These are phyloP conservation scores for Camillea tinctor DNA, from an alignment of 2,329 filamentous ascomycete species.

Conservation along the genomic window DNA sequence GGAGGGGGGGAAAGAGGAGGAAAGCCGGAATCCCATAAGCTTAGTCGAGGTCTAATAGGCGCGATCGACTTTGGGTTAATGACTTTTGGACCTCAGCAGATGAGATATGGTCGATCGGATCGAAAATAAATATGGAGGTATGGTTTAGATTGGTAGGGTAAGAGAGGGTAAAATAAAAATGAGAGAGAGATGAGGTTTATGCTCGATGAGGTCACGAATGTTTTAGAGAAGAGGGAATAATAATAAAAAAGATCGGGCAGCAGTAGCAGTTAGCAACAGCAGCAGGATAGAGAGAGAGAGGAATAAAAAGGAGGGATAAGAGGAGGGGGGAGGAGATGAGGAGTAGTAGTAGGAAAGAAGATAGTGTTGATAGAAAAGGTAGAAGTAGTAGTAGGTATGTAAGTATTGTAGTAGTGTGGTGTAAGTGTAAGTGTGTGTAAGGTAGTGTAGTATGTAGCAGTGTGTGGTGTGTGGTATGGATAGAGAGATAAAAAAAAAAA, in stretches of 20 bases:
- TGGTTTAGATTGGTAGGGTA: not conserved
- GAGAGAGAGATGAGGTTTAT: slow-evolving; percentile 4
- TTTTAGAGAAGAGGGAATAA: slow-evolving; percentile 3
- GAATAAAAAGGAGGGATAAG: slow-evolving; percentile 5
- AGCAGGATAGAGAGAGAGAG: slow-evolving; percentile 14
- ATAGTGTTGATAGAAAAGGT: not conserved
- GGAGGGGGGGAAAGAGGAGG: slow-evolving; percentile 10
- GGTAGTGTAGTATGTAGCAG: slow-evolving; percentile 3
- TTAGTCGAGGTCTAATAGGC: slow-evolving; percentile 18
- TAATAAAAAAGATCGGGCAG: slow-evolving; percentile 18
- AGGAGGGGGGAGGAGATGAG: not conserved
- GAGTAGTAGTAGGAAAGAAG: not conserved
- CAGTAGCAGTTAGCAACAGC: slow-evolving; percentile 16
- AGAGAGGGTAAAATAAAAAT: slow-evolving; percentile 2
- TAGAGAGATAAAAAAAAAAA: too few species aligned
- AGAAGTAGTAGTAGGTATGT: not conserved
- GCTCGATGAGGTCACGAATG: slow-evolving; percentile 27
- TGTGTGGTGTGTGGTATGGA: too few species aligned
- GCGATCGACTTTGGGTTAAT: slow-evolving; percentile 2
- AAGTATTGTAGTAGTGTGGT: not conserved
- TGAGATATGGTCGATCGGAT: slow-evolving; percentile 1
- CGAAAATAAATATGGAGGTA: not conserved
- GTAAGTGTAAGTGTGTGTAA: slow-evolving; percentile 8
- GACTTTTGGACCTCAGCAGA: not conserved
- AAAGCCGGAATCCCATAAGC: slow-evolving; percentile 15